Percentiles rank a stretch among this genome's conserved stretches.
Conservation (phyloP, 306 rosid species). For the Quercus rubra region DNA sequence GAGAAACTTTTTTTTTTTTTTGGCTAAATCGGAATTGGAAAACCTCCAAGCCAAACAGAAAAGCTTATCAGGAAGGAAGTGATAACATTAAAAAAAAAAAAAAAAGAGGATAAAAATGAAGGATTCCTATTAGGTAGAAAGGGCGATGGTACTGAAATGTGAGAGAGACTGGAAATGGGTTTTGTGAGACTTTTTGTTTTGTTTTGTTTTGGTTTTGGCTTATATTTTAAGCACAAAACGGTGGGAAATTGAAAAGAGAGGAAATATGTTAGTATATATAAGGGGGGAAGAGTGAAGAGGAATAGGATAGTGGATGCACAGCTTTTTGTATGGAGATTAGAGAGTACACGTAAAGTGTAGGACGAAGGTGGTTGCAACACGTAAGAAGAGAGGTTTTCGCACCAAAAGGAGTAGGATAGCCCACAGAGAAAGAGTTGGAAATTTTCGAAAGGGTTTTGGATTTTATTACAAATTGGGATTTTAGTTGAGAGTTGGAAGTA, state of each 20-base stretch:
- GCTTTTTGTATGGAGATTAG: not conserved
- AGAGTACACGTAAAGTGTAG: slow-evolving; percentile 25
- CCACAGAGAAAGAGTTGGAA: too few species aligned
- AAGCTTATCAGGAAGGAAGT: not conserved
- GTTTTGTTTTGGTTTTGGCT: too few species aligned
- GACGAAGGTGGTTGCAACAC: slow-evolving; percentile 15
- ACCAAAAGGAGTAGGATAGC: too few species aligned
- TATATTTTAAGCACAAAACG: slow-evolving; percentile 31
- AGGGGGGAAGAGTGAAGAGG: not conserved
- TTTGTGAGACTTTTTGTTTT: too few species aligned
- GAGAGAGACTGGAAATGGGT: not conserved
- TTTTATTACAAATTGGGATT: not conserved
- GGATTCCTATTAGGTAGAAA: not conserved
- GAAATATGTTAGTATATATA: too few species aligned
- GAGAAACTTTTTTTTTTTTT: not conserved
- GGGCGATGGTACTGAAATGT: not conserved
- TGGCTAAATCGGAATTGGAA: not conserved
- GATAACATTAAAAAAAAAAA: not conserved
- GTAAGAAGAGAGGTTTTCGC: not conserved
- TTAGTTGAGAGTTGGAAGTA: not conserved
- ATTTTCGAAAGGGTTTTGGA: not conserved
- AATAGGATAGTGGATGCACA: not conserved
- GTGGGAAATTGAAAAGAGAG: slow-evolving; percentile 15
- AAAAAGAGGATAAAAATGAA: not conserved
- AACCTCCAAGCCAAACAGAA: not conserved